These are phyloP conservation scores for Penicillium angulare DNA, from an alignment of 495 filamentous ascomycete species.

Conservation along the genomic window DNA sequence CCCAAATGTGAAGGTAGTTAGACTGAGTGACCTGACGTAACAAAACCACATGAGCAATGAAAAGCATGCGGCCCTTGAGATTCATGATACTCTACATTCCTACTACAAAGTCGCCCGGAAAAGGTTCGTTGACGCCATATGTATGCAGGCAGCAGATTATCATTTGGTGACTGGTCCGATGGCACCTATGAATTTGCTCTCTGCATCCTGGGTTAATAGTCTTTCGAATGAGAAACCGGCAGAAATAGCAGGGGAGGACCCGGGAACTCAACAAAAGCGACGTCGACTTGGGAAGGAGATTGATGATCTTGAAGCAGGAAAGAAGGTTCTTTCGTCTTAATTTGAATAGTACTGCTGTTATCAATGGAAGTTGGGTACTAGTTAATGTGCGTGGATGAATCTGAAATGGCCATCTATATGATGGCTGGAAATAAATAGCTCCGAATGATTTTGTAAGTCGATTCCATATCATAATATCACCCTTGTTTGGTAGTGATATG, in stretches of 20 bases:
- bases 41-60: conserved; percentile 40
- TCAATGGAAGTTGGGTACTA: background rate
- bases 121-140: conserved; percentile 57
- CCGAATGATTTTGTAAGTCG: no score
- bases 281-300: conserved; percentile 37
- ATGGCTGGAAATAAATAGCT: no score
- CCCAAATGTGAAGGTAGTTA: conserved; percentile 8
- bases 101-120: conserved; percentile 62
- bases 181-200: conserved; percentile 35
- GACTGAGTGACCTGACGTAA: conserved; percentile 14
- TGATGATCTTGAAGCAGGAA: conserved; percentile 26
- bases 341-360: background rate
- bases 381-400: background rate
- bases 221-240: conserved; percentile 38
- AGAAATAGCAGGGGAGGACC: conserved; percentile 48
- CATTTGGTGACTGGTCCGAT: conserved; percentile 33
- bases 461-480: no score
- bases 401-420: no score
- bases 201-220: conserved; percentile 31
- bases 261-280: conserved; percentile 25
- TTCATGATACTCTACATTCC: conserved; percentile 56
- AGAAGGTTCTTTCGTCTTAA: background rate
- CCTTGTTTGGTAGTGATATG: no score
- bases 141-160: conserved; percentile 38
- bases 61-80: conserved; percentile 44